Evolutionary conservation across 805 yeast species (phyloP), one percentile per base, ranked within the genome.

Genomic region (Kuraishia cidri): DNA sequence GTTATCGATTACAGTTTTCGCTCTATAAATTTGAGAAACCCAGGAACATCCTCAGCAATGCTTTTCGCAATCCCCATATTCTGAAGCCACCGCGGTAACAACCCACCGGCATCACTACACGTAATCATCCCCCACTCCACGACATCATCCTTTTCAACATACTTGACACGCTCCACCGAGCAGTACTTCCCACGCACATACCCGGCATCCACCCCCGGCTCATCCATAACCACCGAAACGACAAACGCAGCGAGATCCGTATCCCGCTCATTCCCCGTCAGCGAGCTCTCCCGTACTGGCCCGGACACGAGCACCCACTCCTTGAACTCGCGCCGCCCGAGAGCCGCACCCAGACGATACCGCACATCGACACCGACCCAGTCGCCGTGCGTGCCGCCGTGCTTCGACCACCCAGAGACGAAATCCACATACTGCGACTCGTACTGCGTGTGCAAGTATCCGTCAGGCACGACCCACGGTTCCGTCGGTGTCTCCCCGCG

Each of bases 11-110:
- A n/a, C n/a, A n/a, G n/a, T n/a, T n/a, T n/a, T n/a, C n/a, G n/a
- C n/a, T n/a, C n/a, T n/a, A 37, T 24, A 26, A 29, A 37, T 2
- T 29, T 11, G 12, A 60, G 37, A 32, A 61, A 52, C 10, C 47
- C 45, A 4, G 66, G 64, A 2, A 62, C 64, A 38, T 62, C 68
- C 11, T 52, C 47, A 15, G 59, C 48, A 9, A 62, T 58, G 15
- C 58, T 53, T 35, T 57, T 59, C 6, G 61, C 56, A 30, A 62
- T 58, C 38, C 58, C 56, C 8, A 58, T 42, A 39, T 57, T 58
- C 36, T 62, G 68, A 11, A 62, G 18, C 55, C 59, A 59, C 31
- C 54, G 49, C 6, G 67, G 67, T 5, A 62, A 54, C 30, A 48
- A 47, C 1, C 68, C 68, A 24, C 64, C 63, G 15, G 63, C 58